Evolutionary conservation across 2,329 filamentous ascomycete genomes (phyloP).

Genomic region (Penicillium sp.): DNA sequence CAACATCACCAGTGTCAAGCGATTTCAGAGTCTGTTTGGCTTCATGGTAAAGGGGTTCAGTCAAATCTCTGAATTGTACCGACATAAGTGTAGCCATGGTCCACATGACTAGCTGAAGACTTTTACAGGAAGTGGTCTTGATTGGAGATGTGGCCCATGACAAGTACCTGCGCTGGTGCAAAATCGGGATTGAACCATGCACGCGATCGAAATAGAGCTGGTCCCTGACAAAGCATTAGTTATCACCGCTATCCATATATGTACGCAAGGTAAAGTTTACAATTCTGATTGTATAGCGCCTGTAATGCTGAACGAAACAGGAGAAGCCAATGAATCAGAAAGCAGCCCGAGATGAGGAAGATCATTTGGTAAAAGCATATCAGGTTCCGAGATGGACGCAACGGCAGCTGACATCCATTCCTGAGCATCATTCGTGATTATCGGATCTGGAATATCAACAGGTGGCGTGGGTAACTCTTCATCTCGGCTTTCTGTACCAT

Average conservation of each 20-base stretch:
- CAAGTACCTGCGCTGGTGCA: slow-evolving; percentile 20
- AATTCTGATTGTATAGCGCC: slow-evolving; percentile 10
- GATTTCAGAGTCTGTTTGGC: slow-evolving; percentile 14
- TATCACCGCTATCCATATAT: not conserved
- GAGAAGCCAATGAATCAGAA: not conserved
- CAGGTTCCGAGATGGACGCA: not conserved
- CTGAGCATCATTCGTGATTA: not conserved
- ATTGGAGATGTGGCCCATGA: slow-evolving; percentile 11
- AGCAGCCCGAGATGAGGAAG: not conserved
- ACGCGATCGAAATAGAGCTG: slow-evolving; percentile 26
- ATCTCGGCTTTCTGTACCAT: not conserved
- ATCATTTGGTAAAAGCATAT: not conserved
- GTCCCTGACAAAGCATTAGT: slow-evolving; percentile 12
- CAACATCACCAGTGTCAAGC: not conserved
- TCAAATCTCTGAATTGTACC: slow-evolving; percentile 6
- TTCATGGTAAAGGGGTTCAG: slow-evolving; percentile 13
- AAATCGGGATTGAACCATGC: slow-evolving; percentile 19
- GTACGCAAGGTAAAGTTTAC: not conserved
- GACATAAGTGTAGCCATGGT: slow-evolving; percentile 39
- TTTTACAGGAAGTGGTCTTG: slow-evolving; percentile 5
- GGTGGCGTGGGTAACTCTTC: not conserved
- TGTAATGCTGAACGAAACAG: not conserved
- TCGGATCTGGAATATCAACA: not conserved
- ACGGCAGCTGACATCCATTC: not conserved
- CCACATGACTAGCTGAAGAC: slow-evolving; percentile 25